phyloP scores from a whole-genome alignment of 2,329 filamentous ascomycete species.

The Cadophora gregata region DNA sequence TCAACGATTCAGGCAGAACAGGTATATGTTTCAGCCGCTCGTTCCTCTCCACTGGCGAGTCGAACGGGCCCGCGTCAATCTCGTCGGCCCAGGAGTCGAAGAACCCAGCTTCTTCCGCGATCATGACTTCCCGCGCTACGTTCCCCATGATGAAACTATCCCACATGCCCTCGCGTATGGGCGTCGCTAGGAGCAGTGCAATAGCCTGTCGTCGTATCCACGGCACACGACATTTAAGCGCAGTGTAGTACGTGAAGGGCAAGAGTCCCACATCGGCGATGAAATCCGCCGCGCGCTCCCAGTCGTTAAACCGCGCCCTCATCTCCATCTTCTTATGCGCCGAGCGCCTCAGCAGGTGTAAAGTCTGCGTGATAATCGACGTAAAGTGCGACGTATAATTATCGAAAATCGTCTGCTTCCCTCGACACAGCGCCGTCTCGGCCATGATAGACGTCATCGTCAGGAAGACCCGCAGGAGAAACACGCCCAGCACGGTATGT shows the following conservation, averaged over 20 bases:
- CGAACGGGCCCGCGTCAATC: background rate
- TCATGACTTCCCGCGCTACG: slow-evolving; percentile 24
- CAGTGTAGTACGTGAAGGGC: slow-evolving; percentile 58
- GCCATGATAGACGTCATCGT: slow-evolving; percentile 15
- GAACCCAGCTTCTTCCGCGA: slow-evolving; percentile 23
- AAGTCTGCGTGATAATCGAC: slow-evolving; percentile 12
- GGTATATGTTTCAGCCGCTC: slow-evolving; percentile 8
- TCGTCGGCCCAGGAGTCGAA: background rate
- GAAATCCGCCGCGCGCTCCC: background rate
- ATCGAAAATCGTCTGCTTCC: slow-evolving; percentile 12
- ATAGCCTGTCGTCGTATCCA: slow-evolving; percentile 63
- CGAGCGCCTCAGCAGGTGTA: background rate
- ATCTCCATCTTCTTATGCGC: background rate
- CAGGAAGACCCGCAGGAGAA: background rate
- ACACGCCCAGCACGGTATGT: background rate
- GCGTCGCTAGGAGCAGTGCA: slow-evolving; percentile 61
- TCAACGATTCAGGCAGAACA: background rate
- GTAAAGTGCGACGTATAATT: slow-evolving; percentile 16
- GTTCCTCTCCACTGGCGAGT: background rate
- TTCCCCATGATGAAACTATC: slow-evolving; percentile 46
- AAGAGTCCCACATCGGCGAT: slow-evolving; percentile 13
- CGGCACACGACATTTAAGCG: slow-evolving; percentile 65
- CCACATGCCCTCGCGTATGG: slow-evolving; percentile 71
- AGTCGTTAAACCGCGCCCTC: background rate
- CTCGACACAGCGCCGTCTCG: background rate